A percentile compares a stretch with the other conserved stretches of the same genome.
Evolutionary conservation across 345 rosid genomes (phyloP).

Genomic region (Citrus sp.): DNA sequence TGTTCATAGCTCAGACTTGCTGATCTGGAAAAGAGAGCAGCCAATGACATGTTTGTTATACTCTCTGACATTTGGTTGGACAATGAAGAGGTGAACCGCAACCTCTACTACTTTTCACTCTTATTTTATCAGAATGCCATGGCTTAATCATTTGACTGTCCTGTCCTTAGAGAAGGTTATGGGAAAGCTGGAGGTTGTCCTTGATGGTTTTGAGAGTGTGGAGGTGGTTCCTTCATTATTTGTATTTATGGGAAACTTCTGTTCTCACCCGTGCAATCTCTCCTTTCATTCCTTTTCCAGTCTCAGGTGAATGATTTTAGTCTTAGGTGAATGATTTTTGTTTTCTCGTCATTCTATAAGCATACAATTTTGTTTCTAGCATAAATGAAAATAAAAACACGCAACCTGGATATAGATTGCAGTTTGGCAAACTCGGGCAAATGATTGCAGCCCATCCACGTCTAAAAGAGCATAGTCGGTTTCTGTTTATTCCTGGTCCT

Average conservation of each 20-base stretch:
- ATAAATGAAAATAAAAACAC: not conserved
- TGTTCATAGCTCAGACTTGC: slow-evolving; percentile 53
- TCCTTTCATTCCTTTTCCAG: slow-evolving; percentile 68
- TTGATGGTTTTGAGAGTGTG: slow-evolving; percentile 72
- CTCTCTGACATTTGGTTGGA: slow-evolving; percentile 93
- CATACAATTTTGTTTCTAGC: not conserved
- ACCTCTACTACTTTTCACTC: slow-evolving; percentile 5
- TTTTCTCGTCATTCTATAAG: not conserved
- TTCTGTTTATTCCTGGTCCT: slow-evolving; percentile 90
- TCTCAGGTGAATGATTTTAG: slow-evolving; percentile 59
- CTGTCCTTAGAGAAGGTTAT: slow-evolving; percentile 69
- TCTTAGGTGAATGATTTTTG: slow-evolving; percentile 56
- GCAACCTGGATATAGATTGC: slow-evolving; percentile 37
- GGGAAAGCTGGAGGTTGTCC: slow-evolving; percentile 69
- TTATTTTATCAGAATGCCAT: slow-evolving; percentile 18
- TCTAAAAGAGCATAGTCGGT: slow-evolving; percentile 72
- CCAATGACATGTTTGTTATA: slow-evolving; percentile 81
- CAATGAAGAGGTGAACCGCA: slow-evolving; percentile 63
- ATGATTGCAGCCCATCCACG: slow-evolving; percentile 74
- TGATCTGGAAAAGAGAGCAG: slow-evolving; percentile 65
- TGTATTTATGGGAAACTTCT: slow-evolving; percentile 95
- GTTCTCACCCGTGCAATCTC: slow-evolving; percentile 78
- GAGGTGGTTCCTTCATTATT: slow-evolving; percentile 87
- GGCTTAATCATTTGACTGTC: slow-evolving; percentile 30
- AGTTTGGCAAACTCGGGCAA: slow-evolving; percentile 78